Evolutionary conservation across 805 yeast species (phyloP), one percentile per base, ranked within the genome.

Genomic region (Teunomyces barrocoloradensis): DNA sequence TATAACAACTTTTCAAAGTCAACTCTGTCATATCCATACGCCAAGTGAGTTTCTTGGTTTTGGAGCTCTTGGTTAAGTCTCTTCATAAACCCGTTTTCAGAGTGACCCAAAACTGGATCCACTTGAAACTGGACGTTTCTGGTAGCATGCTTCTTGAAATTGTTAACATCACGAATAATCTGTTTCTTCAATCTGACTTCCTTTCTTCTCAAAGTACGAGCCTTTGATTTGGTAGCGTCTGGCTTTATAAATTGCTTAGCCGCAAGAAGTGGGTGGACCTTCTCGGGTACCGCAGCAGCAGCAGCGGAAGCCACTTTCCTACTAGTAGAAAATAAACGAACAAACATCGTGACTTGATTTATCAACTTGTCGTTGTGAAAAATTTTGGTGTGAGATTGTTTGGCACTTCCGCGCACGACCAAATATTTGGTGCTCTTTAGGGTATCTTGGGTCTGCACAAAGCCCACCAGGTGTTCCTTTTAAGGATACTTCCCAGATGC

Each of bases 101-200:
- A 67, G 47, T 75, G 76, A 7, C 97, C 97, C 45, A 90, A 75
- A 4, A 91, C 96, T 1, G 97, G 97, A 66, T 91, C 97, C 27
- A 87, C 74, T 39, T 60, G 49, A 53, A 68, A 71, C 42, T 59
- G 55, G 17, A 63, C 59, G 43, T 65, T 65, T 44, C 59, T 62
- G 46, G 65, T 52, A 18, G 60, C 57, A 49, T 69, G 70, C 55
- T 72, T 70, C 53, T 72, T 72, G 50, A 69, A 64, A 58, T 70
- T 71, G 55, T 72, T 69, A 33, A 69, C 68, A 48, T 69, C 74
- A 52, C 71, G 59, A 34, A 66, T 57, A 50, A 73, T 71, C 51
- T 68, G 74, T 43, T 70, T 65, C 60, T 70, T 72, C 53, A 71
- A 60, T 53, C 73, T 65, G 46, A 58, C 57, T 53, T 73, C 77